Conservation (phyloP, 2,329 filamentous ascomycete genomes). For the Volutella citrinella region DNA sequence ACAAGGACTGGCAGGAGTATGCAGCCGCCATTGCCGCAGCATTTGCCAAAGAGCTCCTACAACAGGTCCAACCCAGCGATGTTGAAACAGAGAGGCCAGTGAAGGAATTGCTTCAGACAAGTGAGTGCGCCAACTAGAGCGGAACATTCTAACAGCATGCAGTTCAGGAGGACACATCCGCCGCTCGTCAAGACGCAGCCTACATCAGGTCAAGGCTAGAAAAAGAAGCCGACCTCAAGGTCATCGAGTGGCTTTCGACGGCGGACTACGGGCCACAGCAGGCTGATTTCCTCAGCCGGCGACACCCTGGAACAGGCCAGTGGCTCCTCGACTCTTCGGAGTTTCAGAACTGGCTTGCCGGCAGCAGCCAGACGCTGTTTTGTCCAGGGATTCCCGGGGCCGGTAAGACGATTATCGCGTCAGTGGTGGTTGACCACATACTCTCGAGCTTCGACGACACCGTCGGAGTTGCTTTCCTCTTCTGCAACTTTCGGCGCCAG, state of each 20-base stretch:
- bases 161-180: no score
- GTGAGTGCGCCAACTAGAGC: no score
- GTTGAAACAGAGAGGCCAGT: no score
- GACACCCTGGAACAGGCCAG: conserved; percentile 1
- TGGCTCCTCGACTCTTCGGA: not conserved
- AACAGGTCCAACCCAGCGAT: no score
- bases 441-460: no score
- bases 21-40: conserved; percentile 30
- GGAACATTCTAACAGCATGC: no score
- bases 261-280: not conserved
- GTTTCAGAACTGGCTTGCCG: not conserved
- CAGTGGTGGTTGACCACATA: not conserved
- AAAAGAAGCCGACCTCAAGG: not conserved
- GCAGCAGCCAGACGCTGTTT: not conserved
- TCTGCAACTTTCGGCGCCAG: no score
- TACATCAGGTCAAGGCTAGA: no score
- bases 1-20: conserved; percentile 29
- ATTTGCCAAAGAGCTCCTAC: conserved; percentile 12
- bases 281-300: not conserved
- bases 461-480: no score
- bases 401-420: conserved; percentile 3
- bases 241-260: conserved; percentile 1
- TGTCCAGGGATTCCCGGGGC: conserved; percentile 1
- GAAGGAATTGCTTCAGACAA: no score
- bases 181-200: no score